Percentiles rank a stretch among this genome's conserved stretches.
These are phyloP conservation scores for Pseudonitzschia delicatissima DNA, from an alignment of 108 stramenopile genomes.

Conservation along the genomic window DNA sequence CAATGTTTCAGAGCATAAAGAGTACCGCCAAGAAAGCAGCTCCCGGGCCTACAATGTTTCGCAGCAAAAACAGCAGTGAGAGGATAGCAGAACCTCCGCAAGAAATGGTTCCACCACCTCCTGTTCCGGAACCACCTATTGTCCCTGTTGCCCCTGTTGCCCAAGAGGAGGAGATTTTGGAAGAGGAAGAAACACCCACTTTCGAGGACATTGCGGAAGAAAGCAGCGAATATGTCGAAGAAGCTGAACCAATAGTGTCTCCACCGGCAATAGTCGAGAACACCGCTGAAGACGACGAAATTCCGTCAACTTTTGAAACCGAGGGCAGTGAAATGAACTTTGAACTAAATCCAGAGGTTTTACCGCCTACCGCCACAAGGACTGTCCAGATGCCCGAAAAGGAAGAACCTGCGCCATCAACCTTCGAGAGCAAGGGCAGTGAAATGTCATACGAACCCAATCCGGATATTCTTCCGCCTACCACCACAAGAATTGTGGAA, in stretches of 20 bases:
- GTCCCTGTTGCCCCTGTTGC: no score
- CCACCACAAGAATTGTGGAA: neutral
- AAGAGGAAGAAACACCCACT: no score
- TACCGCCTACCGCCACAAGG: neutral
- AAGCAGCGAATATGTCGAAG: neutral
- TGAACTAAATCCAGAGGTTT: neutral
- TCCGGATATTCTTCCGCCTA: neutral
- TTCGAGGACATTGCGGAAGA: neutral
- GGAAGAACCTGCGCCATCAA: neutral
- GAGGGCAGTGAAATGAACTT: neutral
- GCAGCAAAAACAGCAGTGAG: neutral
- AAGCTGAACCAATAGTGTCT: neutral
- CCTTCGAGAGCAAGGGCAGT: neutral
- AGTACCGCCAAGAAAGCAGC: no score
- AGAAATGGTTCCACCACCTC: no score
- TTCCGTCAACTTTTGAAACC: neutral
- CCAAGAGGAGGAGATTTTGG: no score
- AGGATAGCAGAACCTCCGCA: no score
- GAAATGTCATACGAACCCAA: constrained; percentile 6
- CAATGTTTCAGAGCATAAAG: no score
- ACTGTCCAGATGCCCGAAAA: neutral
- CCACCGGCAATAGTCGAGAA: neutral
- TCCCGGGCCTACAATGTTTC: no score
- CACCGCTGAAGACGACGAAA: neutral
- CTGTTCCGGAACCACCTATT: no score